These are phyloP conservation scores for Beauveria asiatica DNA, from an alignment of 2,329 filamentous ascomycete genomes.

Conservation along the genomic window DNA sequence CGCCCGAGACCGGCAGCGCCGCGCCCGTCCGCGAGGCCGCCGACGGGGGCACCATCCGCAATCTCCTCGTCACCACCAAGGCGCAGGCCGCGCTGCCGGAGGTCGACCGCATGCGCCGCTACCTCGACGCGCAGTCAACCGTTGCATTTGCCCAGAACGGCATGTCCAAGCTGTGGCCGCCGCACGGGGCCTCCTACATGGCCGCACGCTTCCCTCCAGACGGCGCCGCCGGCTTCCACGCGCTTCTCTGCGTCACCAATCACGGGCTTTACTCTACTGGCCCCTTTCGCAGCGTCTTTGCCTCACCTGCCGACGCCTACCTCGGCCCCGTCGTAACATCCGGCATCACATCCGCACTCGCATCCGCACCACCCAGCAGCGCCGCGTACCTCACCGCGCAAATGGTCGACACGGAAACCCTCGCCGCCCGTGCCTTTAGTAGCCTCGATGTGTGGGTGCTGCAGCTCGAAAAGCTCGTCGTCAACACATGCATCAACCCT, in stretches of 20 bases:
- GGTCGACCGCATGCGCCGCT: conserved; percentile 45
- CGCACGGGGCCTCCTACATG: conserved; percentile 36
- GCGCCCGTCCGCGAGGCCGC: conserved; percentile 31
- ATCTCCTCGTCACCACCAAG: conserved; percentile 74
- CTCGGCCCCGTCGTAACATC: conserved; percentile 36
- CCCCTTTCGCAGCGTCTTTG: conserved; percentile 43
- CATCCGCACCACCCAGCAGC: not conserved
- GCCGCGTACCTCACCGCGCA: conserved; percentile 32
- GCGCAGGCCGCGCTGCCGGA: conserved; percentile 58
- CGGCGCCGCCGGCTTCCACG: conserved; percentile 45
- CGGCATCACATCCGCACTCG: conserved; percentile 1
- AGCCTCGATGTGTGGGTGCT: conserved; percentile 40
- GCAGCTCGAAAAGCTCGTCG: conserved; percentile 81
- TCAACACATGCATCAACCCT: conserved; percentile 77
- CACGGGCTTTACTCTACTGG: conserved; percentile 46
- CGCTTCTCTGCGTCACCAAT: conserved; percentile 58
- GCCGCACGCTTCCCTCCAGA: conserved; percentile 29
- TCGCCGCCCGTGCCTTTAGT: conserved; percentile 33
- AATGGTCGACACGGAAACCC: conserved; percentile 33
- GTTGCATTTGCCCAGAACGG: conserved; percentile 85
- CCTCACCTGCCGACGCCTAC: conserved; percentile 38
- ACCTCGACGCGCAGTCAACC: conserved; percentile 57
- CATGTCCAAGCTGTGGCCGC: conserved; percentile 60
- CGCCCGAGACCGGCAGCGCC: conserved; percentile 16
- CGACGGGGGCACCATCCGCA: conserved; percentile 43